phyloP scores from a whole-genome alignment of 1,284 basidiomycete genomes.

The Ceratobasidium sp. region DNA sequence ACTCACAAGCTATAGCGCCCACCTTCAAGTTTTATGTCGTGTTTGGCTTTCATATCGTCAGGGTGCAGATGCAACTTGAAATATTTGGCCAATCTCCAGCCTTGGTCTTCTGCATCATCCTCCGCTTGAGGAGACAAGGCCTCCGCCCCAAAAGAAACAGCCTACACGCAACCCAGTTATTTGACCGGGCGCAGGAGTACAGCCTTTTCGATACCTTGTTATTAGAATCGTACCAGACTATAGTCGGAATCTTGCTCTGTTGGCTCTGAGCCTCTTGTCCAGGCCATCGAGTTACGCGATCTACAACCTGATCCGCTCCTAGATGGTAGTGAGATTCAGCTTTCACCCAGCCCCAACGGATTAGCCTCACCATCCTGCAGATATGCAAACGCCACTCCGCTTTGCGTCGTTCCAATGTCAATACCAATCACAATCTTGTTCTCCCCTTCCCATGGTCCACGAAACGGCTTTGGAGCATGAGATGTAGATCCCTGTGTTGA shows the following conservation, averaged over 20 bases:
- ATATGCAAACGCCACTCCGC: slow-evolving; percentile 28
- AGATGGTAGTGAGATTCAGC: not conserved
- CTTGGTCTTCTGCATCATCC: slow-evolving; percentile 21
- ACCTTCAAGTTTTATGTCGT: slow-evolving; percentile 4
- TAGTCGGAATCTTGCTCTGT: slow-evolving; percentile 39
- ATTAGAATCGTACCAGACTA: slow-evolving; percentile 41
- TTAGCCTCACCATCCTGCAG: slow-evolving; percentile 1
- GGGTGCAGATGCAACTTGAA: slow-evolving; percentile 45
- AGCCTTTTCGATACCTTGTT: slow-evolving; percentile 1
- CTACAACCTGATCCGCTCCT: slow-evolving; percentile 7
- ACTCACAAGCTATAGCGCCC: not conserved
- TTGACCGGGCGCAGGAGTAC: not conserved
- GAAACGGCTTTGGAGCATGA: slow-evolving; percentile 18
- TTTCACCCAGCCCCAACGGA: not conserved
- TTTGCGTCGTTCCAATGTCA: slow-evolving; percentile 32
- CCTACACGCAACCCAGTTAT: not conserved
- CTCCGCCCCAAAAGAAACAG: slow-evolving; percentile 42
- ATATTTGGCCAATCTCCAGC: slow-evolving; percentile 42
- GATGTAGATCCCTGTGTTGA: slow-evolving; percentile 9
- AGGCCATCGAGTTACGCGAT: slow-evolving; percentile 42
- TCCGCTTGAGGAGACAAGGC: slow-evolving; percentile 23
- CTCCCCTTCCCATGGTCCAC: slow-evolving; percentile 29
- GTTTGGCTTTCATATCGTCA: slow-evolving; percentile 3
- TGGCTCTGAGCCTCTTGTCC: slow-evolving; percentile 26
- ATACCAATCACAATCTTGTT: slow-evolving; percentile 33